A percentile compares a stretch with the other conserved stretches of the same genome.
Evolutionary conservation across 495 filamentous ascomycete genomes (phyloP).

Genomic region (Aspergillus egyptiacus): DNA sequence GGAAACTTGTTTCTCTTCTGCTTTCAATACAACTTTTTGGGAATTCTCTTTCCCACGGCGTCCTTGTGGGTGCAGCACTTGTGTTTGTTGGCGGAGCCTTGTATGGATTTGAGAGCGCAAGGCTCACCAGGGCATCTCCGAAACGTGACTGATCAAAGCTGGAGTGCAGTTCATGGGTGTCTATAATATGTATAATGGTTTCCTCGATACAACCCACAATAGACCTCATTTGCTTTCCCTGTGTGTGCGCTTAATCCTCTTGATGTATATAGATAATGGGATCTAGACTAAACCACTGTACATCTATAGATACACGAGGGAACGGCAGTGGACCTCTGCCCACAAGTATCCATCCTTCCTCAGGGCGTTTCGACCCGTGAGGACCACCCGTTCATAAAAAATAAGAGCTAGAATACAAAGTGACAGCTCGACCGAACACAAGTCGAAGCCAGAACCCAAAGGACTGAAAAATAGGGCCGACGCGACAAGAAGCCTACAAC

Average conservation of each 20-base stretch:
- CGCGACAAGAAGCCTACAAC: conserved; percentile 48
- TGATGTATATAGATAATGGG: neutral
- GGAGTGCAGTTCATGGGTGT: neutral
- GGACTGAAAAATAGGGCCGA: neutral
- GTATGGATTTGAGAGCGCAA: conserved; percentile 71
- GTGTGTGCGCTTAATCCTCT: neutral
- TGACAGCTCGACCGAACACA: neutral
- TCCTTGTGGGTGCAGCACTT: conserved; percentile 70
- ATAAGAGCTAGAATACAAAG: neutral
- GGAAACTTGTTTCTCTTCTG: conserved; percentile 87
- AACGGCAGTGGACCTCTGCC: neutral
- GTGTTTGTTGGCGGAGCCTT: conserved; percentile 85
- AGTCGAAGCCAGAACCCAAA: neutral
- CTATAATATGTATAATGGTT: neutral
- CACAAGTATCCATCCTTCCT: neutral
- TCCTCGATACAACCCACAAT: too few species aligned
- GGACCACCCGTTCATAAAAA: neutral
- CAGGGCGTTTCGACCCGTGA: neutral
- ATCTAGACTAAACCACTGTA: neutral
- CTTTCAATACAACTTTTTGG: conserved; percentile 92
- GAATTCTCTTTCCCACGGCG: conserved; percentile 66
- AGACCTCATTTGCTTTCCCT: too few species aligned
- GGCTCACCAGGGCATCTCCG: conserved; percentile 23
- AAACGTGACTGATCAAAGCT: conserved; percentile 23
- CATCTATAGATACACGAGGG: neutral